Evolutionary conservation across 148 eudicot genomes (phyloP).

Genomic region (Fagopyrum tataricum): DNA sequence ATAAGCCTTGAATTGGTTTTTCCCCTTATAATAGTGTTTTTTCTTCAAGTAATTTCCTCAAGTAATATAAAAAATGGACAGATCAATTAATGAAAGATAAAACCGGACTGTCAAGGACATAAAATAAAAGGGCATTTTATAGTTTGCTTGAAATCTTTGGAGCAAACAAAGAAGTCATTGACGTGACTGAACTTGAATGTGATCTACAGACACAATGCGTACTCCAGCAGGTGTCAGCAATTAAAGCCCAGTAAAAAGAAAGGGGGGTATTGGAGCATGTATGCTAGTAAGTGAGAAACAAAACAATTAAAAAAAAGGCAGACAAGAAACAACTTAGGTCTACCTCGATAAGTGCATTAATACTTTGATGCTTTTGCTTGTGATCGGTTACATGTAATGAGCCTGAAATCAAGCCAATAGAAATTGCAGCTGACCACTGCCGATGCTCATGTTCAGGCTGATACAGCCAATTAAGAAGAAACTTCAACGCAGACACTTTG

Average conservation of each 20-base stretch:
- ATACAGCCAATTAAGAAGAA: constrained; percentile 69
- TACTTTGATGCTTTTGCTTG: constrained; percentile 56
- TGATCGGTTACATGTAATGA: constrained; percentile 76
- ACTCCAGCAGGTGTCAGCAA: neutral
- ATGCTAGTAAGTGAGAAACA: neutral
- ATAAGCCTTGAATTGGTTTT: neutral
- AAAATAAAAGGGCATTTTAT: neutral
- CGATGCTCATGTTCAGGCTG: constrained; percentile 90
- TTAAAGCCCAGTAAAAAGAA: neutral
- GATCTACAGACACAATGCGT: neutral
- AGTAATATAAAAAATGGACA: neutral
- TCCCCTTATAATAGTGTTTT: neutral
- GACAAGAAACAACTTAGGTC: neutral
- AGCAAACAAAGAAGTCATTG: constrained; percentile 6
- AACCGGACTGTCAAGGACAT: neutral
- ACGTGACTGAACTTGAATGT: constrained; percentile 1
- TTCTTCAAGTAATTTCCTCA: no score
- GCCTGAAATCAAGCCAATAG: constrained; percentile 79
- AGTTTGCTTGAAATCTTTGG: neutral
- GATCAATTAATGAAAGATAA: neutral
- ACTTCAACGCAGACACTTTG: constrained; percentile 66
- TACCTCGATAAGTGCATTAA: constrained; percentile 80
- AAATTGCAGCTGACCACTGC: constrained; percentile 97
- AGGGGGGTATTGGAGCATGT: neutral
- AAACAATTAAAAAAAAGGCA: neutral